Evolutionary conservation across 495 filamentous ascomycete species (phyloP).

Genomic region (Penicillium argentinense): DNA sequence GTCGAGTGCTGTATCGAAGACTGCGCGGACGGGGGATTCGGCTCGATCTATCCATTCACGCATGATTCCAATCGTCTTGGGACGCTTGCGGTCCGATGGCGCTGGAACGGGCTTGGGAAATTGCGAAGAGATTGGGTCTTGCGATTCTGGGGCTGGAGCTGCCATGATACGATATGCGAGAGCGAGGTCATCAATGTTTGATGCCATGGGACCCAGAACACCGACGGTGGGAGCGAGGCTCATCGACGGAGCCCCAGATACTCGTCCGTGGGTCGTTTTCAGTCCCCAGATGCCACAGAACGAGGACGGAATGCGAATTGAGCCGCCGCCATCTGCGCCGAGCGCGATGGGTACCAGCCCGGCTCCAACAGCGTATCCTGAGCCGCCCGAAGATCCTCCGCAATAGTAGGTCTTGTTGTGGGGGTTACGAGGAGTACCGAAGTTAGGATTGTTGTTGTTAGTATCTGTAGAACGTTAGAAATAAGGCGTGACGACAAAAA

Average conservation of each 20-base stretch:
- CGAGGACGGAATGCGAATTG: constrained; percentile 74
- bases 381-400: constrained; percentile 85
- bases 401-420: constrained; percentile 79
- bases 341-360: constrained; percentile 81
- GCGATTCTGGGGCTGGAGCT: constrained; percentile 58
- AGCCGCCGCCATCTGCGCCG: constrained; percentile 86
- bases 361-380: constrained; percentile 71
- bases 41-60: constrained; percentile 73
- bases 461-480: constrained; percentile 53
- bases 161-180: constrained; percentile 78
- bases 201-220: constrained; percentile 74
- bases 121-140: constrained; percentile 45
- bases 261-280: constrained; percentile 78
- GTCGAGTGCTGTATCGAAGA: constrained; percentile 59
- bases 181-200: constrained; percentile 77
- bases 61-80: constrained; percentile 67
- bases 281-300: constrained; percentile 89
- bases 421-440: constrained; percentile 83
- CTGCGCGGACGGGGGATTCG: constrained; percentile 58
- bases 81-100: constrained; percentile 23
- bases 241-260: constrained; percentile 60
- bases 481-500: background rate
- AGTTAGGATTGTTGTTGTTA: constrained; percentile 78
- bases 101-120: constrained; percentile 49
- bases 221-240: constrained; percentile 62